Evolutionary conservation across 2,329 filamentous ascomycete species (phyloP).

Genomic region (Aphanocladium album): DNA sequence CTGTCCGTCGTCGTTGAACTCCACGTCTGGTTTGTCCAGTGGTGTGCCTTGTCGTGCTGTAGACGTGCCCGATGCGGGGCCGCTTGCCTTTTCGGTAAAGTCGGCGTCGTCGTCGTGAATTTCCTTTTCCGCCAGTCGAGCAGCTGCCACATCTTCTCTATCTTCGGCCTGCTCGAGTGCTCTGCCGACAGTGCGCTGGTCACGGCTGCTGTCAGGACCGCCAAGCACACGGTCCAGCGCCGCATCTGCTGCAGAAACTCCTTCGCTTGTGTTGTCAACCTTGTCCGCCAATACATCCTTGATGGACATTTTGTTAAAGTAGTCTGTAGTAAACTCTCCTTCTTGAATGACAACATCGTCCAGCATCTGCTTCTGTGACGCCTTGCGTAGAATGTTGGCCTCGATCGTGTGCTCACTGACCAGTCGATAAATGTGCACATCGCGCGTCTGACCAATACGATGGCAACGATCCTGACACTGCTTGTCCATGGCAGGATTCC

Average conservation of each 20-base stretch:
- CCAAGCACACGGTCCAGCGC: slow-evolving; percentile 85
- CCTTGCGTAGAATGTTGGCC: slow-evolving; percentile 94
- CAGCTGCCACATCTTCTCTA: slow-evolving; percentile 82
- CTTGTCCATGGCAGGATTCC: slow-evolving; percentile 99
- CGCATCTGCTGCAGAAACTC: slow-evolving; percentile 67
- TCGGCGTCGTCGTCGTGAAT: slow-evolving; percentile 81
- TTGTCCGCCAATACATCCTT: slow-evolving; percentile 62
- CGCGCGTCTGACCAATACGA: slow-evolving; percentile 93
- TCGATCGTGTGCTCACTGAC: slow-evolving; percentile 94
- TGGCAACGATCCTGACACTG: slow-evolving; percentile 97
- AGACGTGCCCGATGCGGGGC: slow-evolving; percentile 42
- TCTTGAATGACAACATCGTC: slow-evolving; percentile 99
- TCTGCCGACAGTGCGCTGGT: slow-evolving; percentile 58
- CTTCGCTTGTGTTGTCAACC: slow-evolving; percentile 42
- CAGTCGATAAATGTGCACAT: slow-evolving; percentile 96
- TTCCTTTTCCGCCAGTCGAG: slow-evolving; percentile 82
- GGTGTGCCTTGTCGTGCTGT: slow-evolving; percentile 50
- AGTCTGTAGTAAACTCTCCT: slow-evolving; percentile 95
- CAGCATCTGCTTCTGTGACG: slow-evolving; percentile 94
- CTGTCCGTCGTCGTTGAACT: slow-evolving; percentile 28
- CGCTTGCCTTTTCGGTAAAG: slow-evolving; percentile 62
- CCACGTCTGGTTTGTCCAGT: slow-evolving; percentile 29
- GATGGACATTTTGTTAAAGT: slow-evolving; percentile 76
- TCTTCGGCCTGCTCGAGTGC: slow-evolving; percentile 90
- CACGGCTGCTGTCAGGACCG: slow-evolving; percentile 54